Evolutionary conservation across 2,329 filamentous ascomycete genomes (phyloP).

Genomic region (Pseudogymnoascus sp.): DNA sequence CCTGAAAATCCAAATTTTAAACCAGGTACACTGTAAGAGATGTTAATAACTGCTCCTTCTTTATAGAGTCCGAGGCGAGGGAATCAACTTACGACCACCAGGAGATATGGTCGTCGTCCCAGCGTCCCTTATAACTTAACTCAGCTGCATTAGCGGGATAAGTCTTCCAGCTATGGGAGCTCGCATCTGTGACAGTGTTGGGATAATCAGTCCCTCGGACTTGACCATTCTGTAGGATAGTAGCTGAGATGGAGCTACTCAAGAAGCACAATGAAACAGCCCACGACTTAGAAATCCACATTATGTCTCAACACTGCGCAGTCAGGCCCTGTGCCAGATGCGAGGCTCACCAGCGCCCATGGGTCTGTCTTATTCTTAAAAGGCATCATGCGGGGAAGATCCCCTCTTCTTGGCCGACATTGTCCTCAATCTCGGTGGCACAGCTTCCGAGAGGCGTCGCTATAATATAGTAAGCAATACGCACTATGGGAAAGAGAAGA

Average conservation of each 20-base stretch:
- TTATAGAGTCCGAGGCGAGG: not conserved
- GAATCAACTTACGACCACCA: slow-evolving; percentile 46
- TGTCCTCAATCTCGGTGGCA: not conserved
- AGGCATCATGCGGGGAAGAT: not conserved
- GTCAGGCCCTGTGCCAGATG: not conserved
- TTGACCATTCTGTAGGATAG: slow-evolving; percentile 28
- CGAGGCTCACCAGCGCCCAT: not conserved
- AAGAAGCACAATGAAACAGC: not conserved
- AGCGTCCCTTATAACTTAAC: slow-evolving; percentile 53
- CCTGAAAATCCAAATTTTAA: slow-evolving; percentile 22
- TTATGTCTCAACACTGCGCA: not conserved
- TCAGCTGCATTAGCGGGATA: slow-evolving; percentile 45
- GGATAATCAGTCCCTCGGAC: slow-evolving; percentile 33
- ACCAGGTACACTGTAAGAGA: slow-evolving; percentile 14
- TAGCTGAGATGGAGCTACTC: slow-evolving; percentile 13
- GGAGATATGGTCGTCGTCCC: slow-evolving; percentile 51
- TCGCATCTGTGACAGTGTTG: slow-evolving; percentile 32
- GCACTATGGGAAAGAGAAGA: not conserved
- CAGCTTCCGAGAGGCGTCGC: not conserved
- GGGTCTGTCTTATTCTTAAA: not conserved
- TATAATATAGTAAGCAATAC: not conserved
- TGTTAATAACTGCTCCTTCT: not conserved
- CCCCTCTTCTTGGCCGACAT: not conserved
- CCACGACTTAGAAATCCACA: not conserved
- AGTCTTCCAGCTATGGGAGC: slow-evolving; percentile 34